Base-by-base conservation (phyloP, 1,284 basidiomycete genomes). In the Irpex lacteus region DNA sequence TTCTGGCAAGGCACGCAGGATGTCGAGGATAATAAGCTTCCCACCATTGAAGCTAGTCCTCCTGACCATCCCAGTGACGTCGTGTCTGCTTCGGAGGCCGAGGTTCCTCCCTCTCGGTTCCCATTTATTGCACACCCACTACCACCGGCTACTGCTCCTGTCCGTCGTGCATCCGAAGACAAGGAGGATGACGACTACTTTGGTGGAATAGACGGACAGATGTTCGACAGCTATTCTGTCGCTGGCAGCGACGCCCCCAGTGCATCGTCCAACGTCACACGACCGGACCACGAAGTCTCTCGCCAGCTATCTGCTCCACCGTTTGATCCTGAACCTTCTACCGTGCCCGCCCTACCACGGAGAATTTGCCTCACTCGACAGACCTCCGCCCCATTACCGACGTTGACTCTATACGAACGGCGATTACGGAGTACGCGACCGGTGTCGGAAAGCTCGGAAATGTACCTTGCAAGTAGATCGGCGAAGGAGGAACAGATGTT, bases 1-100 rank as follows among this genome's bases (percentile, higher is more conserved):
- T 92, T 92, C 67, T 92, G 90, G 90, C 81, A 87, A 67, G 90
- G 89, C 15, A 84, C 81, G 4, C 80, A 80, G 66, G 81, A 85
- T 64, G 77, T 85, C 1, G 77, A 75, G 37, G 72, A 80, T 1
- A 32, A 15, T 9, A 49, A 64, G 21, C 64, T 74, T n/a, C 63
- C 69, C 4, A 70, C 74, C 0, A 73, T 75, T 26, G 71, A 78
- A 59, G 69, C 60, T 6, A 78, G 74, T 53, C 71, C 73, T 13
- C 67, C 67, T 4, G 68, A 65, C 8, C 54, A 62, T 37, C 58
- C 52, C 13, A 66, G 62, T 36, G 59, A 66, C 26, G 60, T 62
- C 19, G 47, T 13, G 37, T 59, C 34, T n/a, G 61, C 63, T 7
- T 37, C 36, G 15, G 49, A 58, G 6, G 18, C 36, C 18, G 60